phyloP scores from a whole-genome alignment of 345 rosid species.

The Camelina laxa region DNA sequence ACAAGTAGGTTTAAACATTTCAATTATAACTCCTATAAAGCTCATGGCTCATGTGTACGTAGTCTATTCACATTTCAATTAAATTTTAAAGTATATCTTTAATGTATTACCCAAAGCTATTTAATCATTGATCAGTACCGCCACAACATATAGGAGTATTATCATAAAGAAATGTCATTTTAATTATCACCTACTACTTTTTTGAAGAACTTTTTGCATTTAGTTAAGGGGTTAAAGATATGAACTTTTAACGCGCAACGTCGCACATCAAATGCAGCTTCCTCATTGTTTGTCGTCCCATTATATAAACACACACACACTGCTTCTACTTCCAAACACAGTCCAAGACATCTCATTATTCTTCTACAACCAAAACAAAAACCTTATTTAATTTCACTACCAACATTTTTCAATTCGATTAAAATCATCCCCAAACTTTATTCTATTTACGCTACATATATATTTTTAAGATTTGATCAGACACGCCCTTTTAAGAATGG shows the following conservation, averaged over 20 bases:
- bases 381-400: background rate
- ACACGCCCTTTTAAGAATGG: conserved; percentile 42
- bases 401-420: background rate
- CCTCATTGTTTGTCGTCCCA: conserved; percentile 22
- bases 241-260: conserved; percentile 37
- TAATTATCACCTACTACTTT: too few species aligned
- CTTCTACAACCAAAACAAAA: background rate
- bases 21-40: too few species aligned
- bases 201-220: too few species aligned
- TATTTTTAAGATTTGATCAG: conserved; percentile 14
- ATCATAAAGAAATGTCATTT: too few species aligned
- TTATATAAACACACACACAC: conserved; percentile 37
- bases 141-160: too few species aligned
- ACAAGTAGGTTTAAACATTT: too few species aligned
- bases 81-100: too few species aligned
- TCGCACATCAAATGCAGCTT: conserved; percentile 36
- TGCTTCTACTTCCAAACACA: conserved; percentile 38
- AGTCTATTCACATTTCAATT: too few species aligned
- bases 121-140: too few species aligned
- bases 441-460: background rate
- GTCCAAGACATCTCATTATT: conserved; percentile 35
- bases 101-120: too few species aligned
- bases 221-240: too few species aligned
- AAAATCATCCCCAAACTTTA: background rate
- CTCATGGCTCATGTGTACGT: too few species aligned